Conservation (phyloP, 768 basidiomycete species). For the Pulveroboletus sp. region DNA sequence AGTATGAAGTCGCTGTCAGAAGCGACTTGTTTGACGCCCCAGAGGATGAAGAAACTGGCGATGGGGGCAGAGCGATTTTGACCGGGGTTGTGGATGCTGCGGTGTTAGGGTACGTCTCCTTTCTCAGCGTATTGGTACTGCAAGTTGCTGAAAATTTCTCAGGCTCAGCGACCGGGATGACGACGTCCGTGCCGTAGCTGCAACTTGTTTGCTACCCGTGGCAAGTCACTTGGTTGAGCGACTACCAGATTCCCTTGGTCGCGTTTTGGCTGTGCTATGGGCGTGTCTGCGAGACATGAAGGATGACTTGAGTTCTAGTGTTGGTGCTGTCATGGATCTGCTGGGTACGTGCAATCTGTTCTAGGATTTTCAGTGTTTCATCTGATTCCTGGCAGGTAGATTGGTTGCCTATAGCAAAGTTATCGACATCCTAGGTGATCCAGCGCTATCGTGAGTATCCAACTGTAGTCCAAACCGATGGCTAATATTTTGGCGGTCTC, state of each 20-base stretch:
- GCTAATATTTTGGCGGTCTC: constrained; percentile 1
- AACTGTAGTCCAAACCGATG: background rate
- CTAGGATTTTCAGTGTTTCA: background rate
- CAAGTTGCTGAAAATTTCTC: constrained; percentile 11
- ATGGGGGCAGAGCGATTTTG: constrained; percentile 55
- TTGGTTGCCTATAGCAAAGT: constrained; percentile 77
- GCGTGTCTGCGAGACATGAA: constrained; percentile 87
- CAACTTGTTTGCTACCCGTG: constrained; percentile 88
- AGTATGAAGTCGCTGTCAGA: constrained; percentile 95
- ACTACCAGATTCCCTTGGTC: constrained; percentile 65
- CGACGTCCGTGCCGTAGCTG: constrained; percentile 94
- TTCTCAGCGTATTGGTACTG: background rate
- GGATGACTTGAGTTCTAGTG: constrained; percentile 94
- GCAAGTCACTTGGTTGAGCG: constrained; percentile 73
- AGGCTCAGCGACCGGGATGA: constrained; percentile 91
- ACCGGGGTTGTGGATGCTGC: constrained; percentile 86
- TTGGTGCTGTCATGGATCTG: constrained; percentile 95
- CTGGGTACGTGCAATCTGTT: constrained; percentile 53
- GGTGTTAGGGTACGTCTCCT: constrained; percentile 65
- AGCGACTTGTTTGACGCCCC: constrained; percentile 64
- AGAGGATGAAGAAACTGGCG: constrained; percentile 33
- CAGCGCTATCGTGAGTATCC: constrained; percentile 61
- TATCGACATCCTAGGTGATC: constrained; percentile 68
- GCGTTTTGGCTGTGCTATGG: constrained; percentile 85
- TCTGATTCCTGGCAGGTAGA: constrained; percentile 50